Evolutionary conservation across 2,329 filamentous ascomycete genomes (phyloP), one percentile per base, ranked within the genome.

Genomic region (Penicillium concentricum): DNA sequence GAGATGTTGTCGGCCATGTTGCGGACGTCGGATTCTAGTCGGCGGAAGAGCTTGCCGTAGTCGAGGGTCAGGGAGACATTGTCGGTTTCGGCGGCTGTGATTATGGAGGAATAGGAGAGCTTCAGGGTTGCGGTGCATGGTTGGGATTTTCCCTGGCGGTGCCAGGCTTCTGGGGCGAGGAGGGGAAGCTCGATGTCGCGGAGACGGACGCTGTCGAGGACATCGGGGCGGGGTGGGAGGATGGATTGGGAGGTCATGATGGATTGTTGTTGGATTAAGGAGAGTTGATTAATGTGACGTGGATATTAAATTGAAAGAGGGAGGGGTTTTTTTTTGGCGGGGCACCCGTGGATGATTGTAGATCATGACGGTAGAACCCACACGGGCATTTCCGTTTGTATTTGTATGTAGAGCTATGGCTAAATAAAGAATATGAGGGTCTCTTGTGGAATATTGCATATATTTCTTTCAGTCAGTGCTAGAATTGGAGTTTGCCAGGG

Each of bases 1-100:
- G 43, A 54, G 41, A 30, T 42, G 34, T 63, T 59, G 28, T 67
- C 63, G 20, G 64, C 67, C 57, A 71, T 66, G 49, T 70, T 61
- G 47, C 63, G 68, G 34, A 76, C 62, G 37, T 70, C 69, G n/a
- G 63, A 57, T 38, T 74, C 70, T 38, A 80, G 63, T 9, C 69
- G 72, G 35, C 77, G 75, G 63, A 76, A 80, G 18, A 80, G 68
- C 58, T 77, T 78, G 35, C 78, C 78, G 64, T 81, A 81, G 61
- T 78, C 76, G 22, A 81, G 67, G 1, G 78, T 78, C 13, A 76
- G 66, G 13, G 71, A 74, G 53, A 80, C 75, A 57, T 79, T 73
- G 54, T 81, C 79, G 32, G 72, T 69, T 28, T 69, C 67, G 2
- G 76, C 76, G 8, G 78, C 75, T 2, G 71, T 69, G 34, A 78